These are phyloP conservation scores for Euphrasia arctica DNA, from an alignment of 305 asterid species.

Conservation along the genomic window DNA sequence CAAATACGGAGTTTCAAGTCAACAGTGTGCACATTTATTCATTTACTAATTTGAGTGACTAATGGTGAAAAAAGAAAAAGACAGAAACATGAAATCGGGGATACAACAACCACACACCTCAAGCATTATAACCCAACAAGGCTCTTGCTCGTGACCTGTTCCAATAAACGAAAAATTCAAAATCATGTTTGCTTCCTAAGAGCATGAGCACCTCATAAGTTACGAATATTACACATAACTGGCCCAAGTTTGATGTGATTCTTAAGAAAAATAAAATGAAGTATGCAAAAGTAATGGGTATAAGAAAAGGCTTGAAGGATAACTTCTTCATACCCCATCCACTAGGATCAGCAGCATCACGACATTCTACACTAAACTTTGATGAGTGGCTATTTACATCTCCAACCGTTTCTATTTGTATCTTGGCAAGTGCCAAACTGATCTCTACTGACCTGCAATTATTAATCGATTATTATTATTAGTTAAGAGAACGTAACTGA, in stretches of 20 bases:
- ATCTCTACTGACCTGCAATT: constrained; percentile 88
- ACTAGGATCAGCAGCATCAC: constrained; percentile 89
- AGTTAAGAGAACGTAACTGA: constrained; percentile 19
- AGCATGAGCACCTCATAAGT: no score
- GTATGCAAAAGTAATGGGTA: constrained; percentile 23
- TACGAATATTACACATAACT: no score
- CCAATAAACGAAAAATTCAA: no score
- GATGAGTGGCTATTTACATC: constrained; percentile 67
- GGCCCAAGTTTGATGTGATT: no score
- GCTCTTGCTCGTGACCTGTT: no score
- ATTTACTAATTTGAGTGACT: constrained; percentile 18
- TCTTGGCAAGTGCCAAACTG: constrained; percentile 88
- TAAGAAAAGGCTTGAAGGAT: constrained; percentile 20
- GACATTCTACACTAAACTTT: constrained; percentile 27
- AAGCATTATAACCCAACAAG: no score
- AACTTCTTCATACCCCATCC: constrained; percentile 75
- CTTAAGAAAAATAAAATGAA: no score
- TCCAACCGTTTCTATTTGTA: constrained; percentile 84
- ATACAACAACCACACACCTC: constrained; percentile 29
- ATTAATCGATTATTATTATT: background rate
- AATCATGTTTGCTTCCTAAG: no score
- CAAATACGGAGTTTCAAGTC: constrained; percentile 10
- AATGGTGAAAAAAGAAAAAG: background rate
- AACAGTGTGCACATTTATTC: constrained; percentile 9
- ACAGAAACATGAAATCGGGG: constrained; percentile 5